Base-by-base conservation (phyloP, 768 basidiomycete genomes). In the Russula lepida region DNA sequence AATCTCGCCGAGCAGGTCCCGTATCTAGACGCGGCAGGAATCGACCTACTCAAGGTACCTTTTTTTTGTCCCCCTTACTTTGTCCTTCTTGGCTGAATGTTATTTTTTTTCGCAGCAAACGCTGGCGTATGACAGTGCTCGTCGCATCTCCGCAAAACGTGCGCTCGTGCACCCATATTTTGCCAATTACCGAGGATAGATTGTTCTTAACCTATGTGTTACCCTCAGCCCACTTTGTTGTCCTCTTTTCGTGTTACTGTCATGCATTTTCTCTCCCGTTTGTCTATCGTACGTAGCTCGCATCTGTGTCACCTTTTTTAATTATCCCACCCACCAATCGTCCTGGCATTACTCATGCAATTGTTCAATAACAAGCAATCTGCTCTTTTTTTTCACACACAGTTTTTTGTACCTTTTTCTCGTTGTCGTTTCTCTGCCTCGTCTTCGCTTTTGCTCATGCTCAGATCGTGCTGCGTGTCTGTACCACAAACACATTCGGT, bases 61-160 rank as follows among this genome's bases (percentile, higher is more conserved):
- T 35, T 13, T 21, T 9, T 6, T 51, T 15, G n/a, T n/a, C n/a
- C n/a, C n/a, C n/a, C n/a, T n/a, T n/a, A n/a, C n/a, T 21, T 15
- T 32, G 4, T 55, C 2, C 3, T 13, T 19, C 8, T 28, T 25
- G 25, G 51, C 39, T 56, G 21, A 60, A n/a, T 41, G 33, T 23
- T 4, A n/a, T n/a, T 46, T 35, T 35, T 15, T 5, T 23, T 52
- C 19, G 4, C 35, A 74, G 74, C 67, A 70, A 56, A 69, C 71
- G 59, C 62, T 97, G 65, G 84, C 84, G 6, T 98, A 94, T 71
- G 93, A 98, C 72, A 89, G 91, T 0, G 85, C 92, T 27, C 88
- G 88, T 70, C 87, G 94, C 48, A 93, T 98, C 70, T 97, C 94
- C 81, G 85, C 85, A 51, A 85, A 85, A 74, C 81, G 85, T 63